phyloP scores from a whole-genome alignment of 352 stramenopile genomes.

The Pythium aquatile region DNA sequence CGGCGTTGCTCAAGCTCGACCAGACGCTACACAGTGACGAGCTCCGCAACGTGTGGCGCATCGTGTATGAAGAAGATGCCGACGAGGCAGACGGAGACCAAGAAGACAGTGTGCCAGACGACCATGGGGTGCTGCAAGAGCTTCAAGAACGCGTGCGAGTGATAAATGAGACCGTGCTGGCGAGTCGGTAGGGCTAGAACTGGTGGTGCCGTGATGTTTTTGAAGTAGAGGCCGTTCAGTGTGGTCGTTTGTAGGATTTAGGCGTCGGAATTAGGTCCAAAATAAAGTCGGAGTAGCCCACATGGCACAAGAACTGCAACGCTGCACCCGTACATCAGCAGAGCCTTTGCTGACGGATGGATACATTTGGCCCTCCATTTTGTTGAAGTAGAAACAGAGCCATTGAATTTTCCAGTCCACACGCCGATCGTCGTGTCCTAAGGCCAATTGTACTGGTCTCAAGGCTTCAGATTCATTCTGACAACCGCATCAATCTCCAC shows the following conservation, averaged over 20 bases:
- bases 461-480: background rate
- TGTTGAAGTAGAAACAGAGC: conserved; percentile 3
- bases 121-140: conserved; percentile 8
- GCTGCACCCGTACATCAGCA: background rate
- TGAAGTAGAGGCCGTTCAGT: background rate
- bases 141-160: conserved; percentile 16
- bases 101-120: background rate
- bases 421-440: background rate
- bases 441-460: background rate
- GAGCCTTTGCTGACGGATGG: background rate
- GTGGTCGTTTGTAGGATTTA: background rate
- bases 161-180: conserved; percentile 22
- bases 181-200: conserved; percentile 3
- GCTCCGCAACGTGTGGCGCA: background rate
- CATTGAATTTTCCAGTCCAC: background rate
- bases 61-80: background rate
- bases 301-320: background rate
- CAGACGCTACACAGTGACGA: conserved; percentile 10
- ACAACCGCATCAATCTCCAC: background rate
- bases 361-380: background rate
- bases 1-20: conserved; percentile 21
- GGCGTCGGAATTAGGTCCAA: background rate
- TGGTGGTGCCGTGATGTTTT: background rate
- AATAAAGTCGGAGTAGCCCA: background rate
- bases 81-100: background rate